Conservation (phyloP, 2,329 filamentous ascomycete species). For the Stemphylium beticola region DNA sequence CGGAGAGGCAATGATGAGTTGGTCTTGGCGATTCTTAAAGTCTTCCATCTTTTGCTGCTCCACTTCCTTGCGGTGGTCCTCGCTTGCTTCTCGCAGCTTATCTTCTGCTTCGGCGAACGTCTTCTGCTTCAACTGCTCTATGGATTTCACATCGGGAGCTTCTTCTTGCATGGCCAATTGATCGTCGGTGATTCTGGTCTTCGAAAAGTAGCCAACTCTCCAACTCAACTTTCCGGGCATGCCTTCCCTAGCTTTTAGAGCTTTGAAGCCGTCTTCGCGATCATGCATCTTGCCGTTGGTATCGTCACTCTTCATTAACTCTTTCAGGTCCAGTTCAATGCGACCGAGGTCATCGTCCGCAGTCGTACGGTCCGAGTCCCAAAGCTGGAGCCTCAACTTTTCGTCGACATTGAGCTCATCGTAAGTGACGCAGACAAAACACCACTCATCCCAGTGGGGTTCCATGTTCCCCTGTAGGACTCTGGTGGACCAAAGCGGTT, state of each 20-base stretch:
- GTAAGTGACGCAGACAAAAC: conserved; percentile 70
- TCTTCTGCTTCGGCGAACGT: conserved; percentile 61
- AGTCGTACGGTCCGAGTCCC: conserved; percentile 75
- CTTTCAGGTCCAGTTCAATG: conserved; percentile 71
- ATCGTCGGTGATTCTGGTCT: conserved; percentile 66
- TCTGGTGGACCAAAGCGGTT: conserved; percentile 69
- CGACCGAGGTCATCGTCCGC: conserved; percentile 77
- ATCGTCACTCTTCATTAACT: conserved; percentile 65
- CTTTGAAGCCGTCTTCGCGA: conserved; percentile 69
- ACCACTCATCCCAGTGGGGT: conserved; percentile 74
- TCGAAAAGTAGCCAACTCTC: conserved; percentile 75
- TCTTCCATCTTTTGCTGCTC: conserved; percentile 73
- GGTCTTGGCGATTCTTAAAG: conserved; percentile 62
- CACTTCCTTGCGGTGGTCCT: conserved; percentile 66
- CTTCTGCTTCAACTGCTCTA: conserved; percentile 65
- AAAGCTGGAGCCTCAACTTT: conserved; percentile 71
- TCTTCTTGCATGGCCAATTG: conserved; percentile 68
- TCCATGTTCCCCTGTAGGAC: conserved; percentile 70
- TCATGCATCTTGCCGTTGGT: conserved; percentile 68
- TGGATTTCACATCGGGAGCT: conserved; percentile 62
- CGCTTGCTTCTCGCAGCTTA: conserved; percentile 70
- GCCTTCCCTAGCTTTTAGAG: conserved; percentile 67
- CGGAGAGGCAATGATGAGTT: conserved; percentile 71
- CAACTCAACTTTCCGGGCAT: conserved; percentile 74
- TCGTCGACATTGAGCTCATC: conserved; percentile 76